Conservation (phyloP, 345 rosid genomes). For the Acer yangbiense region DNA sequence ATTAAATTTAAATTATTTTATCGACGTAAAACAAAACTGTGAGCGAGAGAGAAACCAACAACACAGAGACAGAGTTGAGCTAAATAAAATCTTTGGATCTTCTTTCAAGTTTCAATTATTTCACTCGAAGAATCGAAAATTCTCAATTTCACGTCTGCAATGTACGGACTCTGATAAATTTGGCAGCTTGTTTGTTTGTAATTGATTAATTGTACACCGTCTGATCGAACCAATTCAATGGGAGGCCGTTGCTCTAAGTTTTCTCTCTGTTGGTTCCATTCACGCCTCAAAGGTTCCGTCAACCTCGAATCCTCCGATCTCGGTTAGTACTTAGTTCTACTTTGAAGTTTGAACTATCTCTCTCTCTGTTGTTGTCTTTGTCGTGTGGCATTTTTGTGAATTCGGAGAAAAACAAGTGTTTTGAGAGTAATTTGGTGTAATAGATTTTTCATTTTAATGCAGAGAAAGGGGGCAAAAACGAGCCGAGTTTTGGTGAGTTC, state of each 20-base stretch:
- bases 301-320: conserved; percentile 69
- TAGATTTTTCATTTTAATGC: background rate
- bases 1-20: background rate
- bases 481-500: conserved; percentile 78
- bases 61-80: background rate
- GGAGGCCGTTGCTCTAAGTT: conserved; percentile 74
- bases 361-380: background rate
- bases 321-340: conserved; percentile 41
- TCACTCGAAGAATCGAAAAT: background rate
- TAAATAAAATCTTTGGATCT: background rate
- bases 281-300: conserved; percentile 54
- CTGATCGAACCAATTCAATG: conserved; percentile 35
- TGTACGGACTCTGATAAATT: conserved; percentile 25
- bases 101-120: background rate
- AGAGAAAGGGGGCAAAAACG: conserved; percentile 67
- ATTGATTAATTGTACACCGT: background rate
- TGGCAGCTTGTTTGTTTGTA: background rate
- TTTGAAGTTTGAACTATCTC: too few relatives aligned
- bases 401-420: background rate
- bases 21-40: too few relatives aligned
- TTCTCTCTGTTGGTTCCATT: conserved; percentile 75
- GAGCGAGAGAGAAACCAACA: background rate
- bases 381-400: background rate
- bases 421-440: background rate
- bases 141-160: background rate